These are phyloP conservation scores for Penicillium hesseltinei DNA, from an alignment of 2,329 filamentous ascomycete species.

Conservation along the genomic window DNA sequence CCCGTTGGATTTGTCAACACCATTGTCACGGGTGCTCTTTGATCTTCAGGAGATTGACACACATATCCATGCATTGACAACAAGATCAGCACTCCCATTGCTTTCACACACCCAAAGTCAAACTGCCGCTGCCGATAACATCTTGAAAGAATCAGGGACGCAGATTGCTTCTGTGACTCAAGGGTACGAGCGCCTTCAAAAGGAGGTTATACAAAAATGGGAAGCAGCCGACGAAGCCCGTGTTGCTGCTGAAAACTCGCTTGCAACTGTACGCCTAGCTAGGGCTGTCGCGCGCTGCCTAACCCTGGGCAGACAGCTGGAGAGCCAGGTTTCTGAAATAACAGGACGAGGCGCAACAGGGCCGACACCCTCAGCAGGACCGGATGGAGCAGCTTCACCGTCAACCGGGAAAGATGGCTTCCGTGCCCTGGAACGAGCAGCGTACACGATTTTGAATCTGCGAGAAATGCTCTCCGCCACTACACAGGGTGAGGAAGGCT, in stretches of 20 bases:
- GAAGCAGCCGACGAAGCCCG: constrained; percentile 81
- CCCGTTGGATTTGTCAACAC: constrained; percentile 88
- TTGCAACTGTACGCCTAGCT: constrained; percentile 74
- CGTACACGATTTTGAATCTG: constrained; percentile 73
- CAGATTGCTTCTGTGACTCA: constrained; percentile 79
- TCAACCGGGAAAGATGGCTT: constrained; percentile 63
- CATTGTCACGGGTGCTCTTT: constrained; percentile 88
- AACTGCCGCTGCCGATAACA: constrained; percentile 67
- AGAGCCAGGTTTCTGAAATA: constrained; percentile 77
- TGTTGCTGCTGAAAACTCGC: constrained; percentile 72
- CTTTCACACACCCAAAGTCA: constrained; percentile 74
- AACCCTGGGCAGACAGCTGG: constrained; percentile 78
- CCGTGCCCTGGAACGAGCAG: constrained; percentile 74
- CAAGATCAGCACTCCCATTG: constrained; percentile 76
- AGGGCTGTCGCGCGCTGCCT: constrained; percentile 75
- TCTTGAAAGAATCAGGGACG: constrained; percentile 73
- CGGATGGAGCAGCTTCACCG: constrained; percentile 32
- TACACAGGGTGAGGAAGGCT: constrained; percentile 70
- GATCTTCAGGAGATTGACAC: constrained; percentile 97
- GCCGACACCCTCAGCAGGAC: constrained; percentile 26
- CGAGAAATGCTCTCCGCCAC: constrained; percentile 68
- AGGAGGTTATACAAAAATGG: constrained; percentile 81
- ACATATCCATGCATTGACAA: constrained; percentile 86
- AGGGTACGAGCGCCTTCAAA: constrained; percentile 80
- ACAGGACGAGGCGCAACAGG: constrained; percentile 40